A percentile compares a stretch with the other conserved stretches of the same genome.
Evolutionary conservation across 805 yeast genomes (phyloP).

Genomic region (Jamesozyma hellenica): DNA sequence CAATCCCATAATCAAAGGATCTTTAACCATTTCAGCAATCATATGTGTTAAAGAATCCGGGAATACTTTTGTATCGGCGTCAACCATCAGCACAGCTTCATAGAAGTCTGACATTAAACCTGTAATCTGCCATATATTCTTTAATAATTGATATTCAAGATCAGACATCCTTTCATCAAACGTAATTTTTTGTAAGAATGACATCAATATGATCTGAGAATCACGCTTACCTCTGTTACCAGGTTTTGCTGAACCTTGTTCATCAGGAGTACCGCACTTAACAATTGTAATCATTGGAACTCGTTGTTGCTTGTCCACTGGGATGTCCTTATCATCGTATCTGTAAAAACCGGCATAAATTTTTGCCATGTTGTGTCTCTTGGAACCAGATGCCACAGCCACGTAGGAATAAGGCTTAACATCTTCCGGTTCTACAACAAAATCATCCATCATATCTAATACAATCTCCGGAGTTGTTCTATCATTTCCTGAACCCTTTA

Average conservation of each 20-base stretch:
- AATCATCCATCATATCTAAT: constrained; percentile 75
- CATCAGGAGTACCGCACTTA: constrained; percentile 82
- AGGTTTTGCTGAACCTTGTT: constrained; percentile 60
- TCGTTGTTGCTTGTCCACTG: constrained; percentile 72
- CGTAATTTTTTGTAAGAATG: constrained; percentile 76
- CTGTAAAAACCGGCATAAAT: constrained; percentile 90
- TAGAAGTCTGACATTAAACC: constrained; percentile 78
- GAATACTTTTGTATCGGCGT: constrained; percentile 83
- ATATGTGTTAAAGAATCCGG: constrained; percentile 85
- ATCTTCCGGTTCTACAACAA: constrained; percentile 59
- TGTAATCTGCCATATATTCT: constrained; percentile 69
- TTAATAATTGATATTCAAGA: constrained; percentile 68
- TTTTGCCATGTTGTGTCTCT: constrained; percentile 96
- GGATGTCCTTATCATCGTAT: constrained; percentile 67
- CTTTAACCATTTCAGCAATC: constrained; percentile 81
- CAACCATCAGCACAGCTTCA: constrained; percentile 82
- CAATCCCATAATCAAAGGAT: constrained; percentile 80
- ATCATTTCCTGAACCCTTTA: constrained; percentile 91
- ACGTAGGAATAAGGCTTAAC: constrained; percentile 82
- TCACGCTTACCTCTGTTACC: constrained; percentile 97
- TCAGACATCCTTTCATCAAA: constrained; percentile 93
- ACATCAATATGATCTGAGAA: constrained; percentile 84
- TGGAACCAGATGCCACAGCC: constrained; percentile 88
- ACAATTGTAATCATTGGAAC: constrained; percentile 72
- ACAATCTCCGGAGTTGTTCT: constrained; percentile 83